Percentiles rank a stretch among this genome's conserved stretches.
These are phyloP conservation scores for Xylaria telfairii DNA, from an alignment of 495 filamentous ascomycete species.

Conservation along the genomic window DNA sequence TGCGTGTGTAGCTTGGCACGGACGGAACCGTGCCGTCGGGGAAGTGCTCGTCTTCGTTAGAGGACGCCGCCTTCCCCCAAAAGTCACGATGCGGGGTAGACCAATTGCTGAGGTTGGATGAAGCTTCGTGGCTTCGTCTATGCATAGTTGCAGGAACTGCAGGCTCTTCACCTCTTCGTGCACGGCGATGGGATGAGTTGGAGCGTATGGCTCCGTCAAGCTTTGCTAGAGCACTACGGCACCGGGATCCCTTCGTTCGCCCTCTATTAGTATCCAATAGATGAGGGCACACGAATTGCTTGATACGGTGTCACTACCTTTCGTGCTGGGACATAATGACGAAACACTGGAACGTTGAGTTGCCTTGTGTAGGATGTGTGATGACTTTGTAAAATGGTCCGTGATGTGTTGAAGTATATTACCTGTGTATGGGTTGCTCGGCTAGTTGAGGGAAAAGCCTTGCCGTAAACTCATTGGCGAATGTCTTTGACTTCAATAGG, in stretches of 20 bases:
- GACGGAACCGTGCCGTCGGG: constrained; percentile 71
- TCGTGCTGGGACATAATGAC: too few species aligned
- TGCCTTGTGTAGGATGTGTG: too few species aligned
- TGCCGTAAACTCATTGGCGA: too few species aligned
- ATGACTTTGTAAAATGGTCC: too few species aligned
- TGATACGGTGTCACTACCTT: constrained; percentile 80
- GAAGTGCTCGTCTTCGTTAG: constrained; percentile 64
- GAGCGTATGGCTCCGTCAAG: constrained; percentile 69
- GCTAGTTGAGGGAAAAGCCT: too few species aligned
- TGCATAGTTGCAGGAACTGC: constrained; percentile 74
- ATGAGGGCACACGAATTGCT: constrained; percentile 84
- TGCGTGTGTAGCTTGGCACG: constrained; percentile 83
- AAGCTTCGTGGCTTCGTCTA: constrained; percentile 87
- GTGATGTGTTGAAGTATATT: too few species aligned
- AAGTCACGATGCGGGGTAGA: constrained; percentile 81
- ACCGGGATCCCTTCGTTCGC: constrained; percentile 59
- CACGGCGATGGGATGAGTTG: constrained; percentile 67
- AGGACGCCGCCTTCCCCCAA: constrained; percentile 49
- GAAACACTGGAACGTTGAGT: too few species aligned
- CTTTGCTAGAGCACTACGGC: constrained; percentile 67
- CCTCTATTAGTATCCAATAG: constrained; percentile 66
- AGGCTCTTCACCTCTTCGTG: constrained; percentile 75
- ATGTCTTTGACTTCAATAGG: too few species aligned
- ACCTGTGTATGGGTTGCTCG: too few species aligned
- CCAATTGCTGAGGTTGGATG: constrained; percentile 86